A percentile compares a stretch with the other conserved stretches of the same genome.
These are phyloP conservation scores for Trichoderma arundinaceum DNA, from an alignment of 2,329 filamentous ascomycete species.

Conservation along the genomic window DNA sequence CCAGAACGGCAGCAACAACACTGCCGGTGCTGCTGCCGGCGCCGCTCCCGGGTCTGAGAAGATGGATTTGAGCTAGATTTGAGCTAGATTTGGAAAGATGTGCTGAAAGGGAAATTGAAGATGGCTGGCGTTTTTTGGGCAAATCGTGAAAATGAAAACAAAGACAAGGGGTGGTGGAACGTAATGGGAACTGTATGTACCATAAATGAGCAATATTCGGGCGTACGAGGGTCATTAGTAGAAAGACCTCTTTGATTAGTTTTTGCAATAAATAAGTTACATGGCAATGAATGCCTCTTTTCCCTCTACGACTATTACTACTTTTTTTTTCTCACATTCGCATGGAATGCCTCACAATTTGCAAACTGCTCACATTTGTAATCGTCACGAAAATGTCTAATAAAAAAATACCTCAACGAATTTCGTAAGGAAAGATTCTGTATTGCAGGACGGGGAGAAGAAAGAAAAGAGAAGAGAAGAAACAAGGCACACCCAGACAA, in stretches of 20 bases:
- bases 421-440: slow-evolving; percentile 29
- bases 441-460: slow-evolving; percentile 33
- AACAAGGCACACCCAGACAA: slow-evolving; percentile 32
- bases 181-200: slow-evolving; percentile 40
- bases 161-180: slow-evolving; percentile 29
- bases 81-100: too few species aligned
- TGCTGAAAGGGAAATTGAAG: slow-evolving; percentile 31
- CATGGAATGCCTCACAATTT: background rate
- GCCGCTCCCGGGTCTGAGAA: slow-evolving; percentile 44
- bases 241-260: slow-evolving; percentile 34
- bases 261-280: slow-evolving; percentile 28
- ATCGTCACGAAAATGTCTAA: background rate
- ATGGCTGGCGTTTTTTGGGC: slow-evolving; percentile 43
- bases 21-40: background rate
- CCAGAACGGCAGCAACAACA: slow-evolving; percentile 39
- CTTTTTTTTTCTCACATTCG: background rate
- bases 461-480: background rate
- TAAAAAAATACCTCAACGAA: background rate
- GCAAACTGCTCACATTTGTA: background rate
- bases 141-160: slow-evolving; percentile 33
- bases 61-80: slow-evolving; percentile 54
- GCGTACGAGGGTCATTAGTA: slow-evolving; percentile 30
- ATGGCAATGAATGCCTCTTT: background rate
- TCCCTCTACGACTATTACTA: background rate
- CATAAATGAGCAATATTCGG: slow-evolving; percentile 38